Evolutionary conservation across 371 early-diverging fungal species (phyloP).

Genomic region (Mortierella sp.): DNA sequence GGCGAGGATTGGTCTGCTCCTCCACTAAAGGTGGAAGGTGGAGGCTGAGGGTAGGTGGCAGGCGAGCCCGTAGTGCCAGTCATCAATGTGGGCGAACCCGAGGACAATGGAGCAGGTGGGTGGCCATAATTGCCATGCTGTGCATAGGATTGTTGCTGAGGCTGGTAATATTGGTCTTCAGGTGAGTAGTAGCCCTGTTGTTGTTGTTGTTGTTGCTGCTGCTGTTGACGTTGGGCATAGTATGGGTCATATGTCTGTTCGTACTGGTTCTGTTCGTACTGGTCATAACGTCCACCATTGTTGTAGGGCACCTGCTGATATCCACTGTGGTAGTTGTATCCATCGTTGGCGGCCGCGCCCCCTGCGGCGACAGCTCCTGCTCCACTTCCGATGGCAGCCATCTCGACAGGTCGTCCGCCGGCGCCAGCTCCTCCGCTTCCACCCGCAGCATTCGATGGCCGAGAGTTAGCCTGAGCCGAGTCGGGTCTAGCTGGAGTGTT

Average conservation of each 20-base stretch:
- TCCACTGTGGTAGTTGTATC: constrained; percentile 29
- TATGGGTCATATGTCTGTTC: constrained; percentile 33
- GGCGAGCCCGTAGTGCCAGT: constrained; percentile 7
- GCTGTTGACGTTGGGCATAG: constrained; percentile 31
- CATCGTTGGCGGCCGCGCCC: background rate
- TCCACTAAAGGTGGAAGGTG: constrained; percentile 11
- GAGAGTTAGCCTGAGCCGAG: too few relatives aligned
- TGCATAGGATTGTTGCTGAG: constrained; percentile 18
- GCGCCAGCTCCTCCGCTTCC: constrained; percentile 5
- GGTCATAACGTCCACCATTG: constrained; percentile 12
- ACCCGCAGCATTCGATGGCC: background rate
- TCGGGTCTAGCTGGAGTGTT: background rate
- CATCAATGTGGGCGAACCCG: constrained; percentile 18
- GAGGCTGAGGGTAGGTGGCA: constrained; percentile 12
- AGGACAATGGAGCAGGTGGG: constrained; percentile 11
- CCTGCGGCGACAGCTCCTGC: background rate
- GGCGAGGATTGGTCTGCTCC: constrained; percentile 13
- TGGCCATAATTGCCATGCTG: too few relatives aligned
- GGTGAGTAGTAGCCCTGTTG: constrained; percentile 13
- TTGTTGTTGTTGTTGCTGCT: constrained; percentile 16
- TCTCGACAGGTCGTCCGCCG: constrained; percentile 28
- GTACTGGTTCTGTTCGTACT: constrained; percentile 7
- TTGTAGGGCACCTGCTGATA: constrained; percentile 27
- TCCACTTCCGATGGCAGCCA: constrained; percentile 20
- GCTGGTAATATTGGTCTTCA: constrained; percentile 17